Percentiles rank a stretch among this genome's conserved stretches.
Conservation (phyloP, 2,329 filamentous ascomycete species). For the Penicillium sp. region DNA sequence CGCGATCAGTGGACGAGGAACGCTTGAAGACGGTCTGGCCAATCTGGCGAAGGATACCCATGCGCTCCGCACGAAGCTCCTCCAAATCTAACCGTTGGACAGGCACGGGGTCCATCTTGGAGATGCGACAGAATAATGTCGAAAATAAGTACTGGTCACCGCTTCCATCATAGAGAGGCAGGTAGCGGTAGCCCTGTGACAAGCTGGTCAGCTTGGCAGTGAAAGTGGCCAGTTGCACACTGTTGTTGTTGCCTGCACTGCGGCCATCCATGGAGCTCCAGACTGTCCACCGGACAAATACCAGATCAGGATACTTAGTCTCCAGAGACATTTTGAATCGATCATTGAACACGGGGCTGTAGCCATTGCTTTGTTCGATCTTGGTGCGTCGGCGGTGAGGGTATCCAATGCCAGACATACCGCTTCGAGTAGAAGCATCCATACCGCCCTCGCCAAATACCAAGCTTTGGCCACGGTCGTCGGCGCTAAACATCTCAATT, state of each 20-base stretch:
- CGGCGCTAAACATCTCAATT: slow-evolving; percentile 89
- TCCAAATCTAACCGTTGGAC: slow-evolving; percentile 40
- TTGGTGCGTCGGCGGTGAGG: slow-evolving; percentile 76
- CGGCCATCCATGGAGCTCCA: slow-evolving; percentile 79
- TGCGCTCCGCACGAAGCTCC: slow-evolving; percentile 40
- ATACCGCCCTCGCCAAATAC: slow-evolving; percentile 65
- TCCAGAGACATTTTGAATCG: slow-evolving; percentile 76
- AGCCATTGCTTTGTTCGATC: slow-evolving; percentile 83
- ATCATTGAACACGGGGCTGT: slow-evolving; percentile 84
- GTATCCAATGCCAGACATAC: slow-evolving; percentile 65
- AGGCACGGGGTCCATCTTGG: slow-evolving; percentile 55
- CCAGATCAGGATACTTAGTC: slow-evolving; percentile 90
- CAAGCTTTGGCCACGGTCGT: slow-evolving; percentile 79
- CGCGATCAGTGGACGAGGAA: slow-evolving; percentile 40
- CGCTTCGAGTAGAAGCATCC: slow-evolving; percentile 62
- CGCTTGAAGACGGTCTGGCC: slow-evolving; percentile 47
- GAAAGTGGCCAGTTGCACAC: slow-evolving; percentile 73
- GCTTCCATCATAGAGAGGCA: slow-evolving; percentile 82
- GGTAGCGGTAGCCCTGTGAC: slow-evolving; percentile 86
- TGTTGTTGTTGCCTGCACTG: slow-evolving; percentile 63
- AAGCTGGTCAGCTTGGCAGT: slow-evolving; percentile 88
- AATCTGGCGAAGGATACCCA: slow-evolving; percentile 43
- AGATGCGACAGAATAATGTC: slow-evolving; percentile 86
- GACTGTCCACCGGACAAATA: slow-evolving; percentile 91
- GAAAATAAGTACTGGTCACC: slow-evolving; percentile 95